Evolutionary conservation across 148 eudicot species (phyloP), one percentile per base, ranked within the genome.

Genomic region (Rhododendron griersonianum): DNA sequence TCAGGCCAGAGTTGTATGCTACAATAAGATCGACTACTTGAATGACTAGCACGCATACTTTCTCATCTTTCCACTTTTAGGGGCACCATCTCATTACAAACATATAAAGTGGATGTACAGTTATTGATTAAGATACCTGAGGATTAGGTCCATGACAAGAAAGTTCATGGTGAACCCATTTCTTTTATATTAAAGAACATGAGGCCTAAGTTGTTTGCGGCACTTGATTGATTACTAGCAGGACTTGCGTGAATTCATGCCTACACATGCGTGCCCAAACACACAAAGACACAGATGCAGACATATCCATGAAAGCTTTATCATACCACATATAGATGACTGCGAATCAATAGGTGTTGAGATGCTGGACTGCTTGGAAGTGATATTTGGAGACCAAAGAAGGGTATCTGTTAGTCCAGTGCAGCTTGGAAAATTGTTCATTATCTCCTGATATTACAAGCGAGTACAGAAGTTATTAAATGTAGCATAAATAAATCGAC

Each of bases 251-350:
- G 83, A 35, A 30, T 80, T 37, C 82, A 79, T 76, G 44, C 4
- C 55, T 15, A 47, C 35, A 84, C 23, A 44, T 4, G 3, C 10
- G 28, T 23, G 37, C 19, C 61, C n/a, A 4, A 19, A 61, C 65
- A 51, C 83, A 69, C 35, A 37, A 7, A 77, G 28, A 78, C 19
- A 51, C 5, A 11, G 1, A 48, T 55, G 47, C 65, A 48, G 16
- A 51, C 59, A 45, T 37, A 75, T 55, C 65, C 23, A 41, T 2
- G 4, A n/a, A 65, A 77, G 19, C 25, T 81, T 59, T 41, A 13
- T 25, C 91, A 67, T 95, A 96, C 98, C 98, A 87, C 96, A 92
- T 28, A 95, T 92, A 16, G 98, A 95, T 69, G 99, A 96, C 77
- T 93, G 96, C 7, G 98, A 95, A 86, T 96, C 99, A 39, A 92